These are phyloP conservation scores for Stephania japonica DNA, from an alignment of 164 flowering plant genomes.

Conservation along the genomic window DNA sequence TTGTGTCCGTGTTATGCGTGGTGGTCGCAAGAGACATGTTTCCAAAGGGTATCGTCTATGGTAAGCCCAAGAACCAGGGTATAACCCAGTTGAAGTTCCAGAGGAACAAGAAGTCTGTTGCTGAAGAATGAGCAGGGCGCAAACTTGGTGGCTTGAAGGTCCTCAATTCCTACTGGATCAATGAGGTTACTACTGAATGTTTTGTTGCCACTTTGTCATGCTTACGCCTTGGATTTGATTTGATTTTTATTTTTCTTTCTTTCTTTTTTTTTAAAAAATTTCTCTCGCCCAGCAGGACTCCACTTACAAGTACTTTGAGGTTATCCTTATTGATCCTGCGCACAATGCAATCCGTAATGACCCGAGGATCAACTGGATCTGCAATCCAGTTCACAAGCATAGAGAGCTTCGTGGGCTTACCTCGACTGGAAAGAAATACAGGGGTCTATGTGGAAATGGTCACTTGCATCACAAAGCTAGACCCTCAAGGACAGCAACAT, in stretches of 20 bases:
- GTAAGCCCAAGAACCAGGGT: constrained; percentile 72
- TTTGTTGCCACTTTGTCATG: neutral
- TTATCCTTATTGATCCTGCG: constrained; percentile 60
- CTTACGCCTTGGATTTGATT: neutral
- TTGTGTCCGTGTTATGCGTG: constrained; percentile 72
- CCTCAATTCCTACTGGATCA: constrained; percentile 77
- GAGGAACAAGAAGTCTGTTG: constrained; percentile 69
- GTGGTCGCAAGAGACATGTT: constrained; percentile 78
- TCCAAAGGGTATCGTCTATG: constrained; percentile 76
- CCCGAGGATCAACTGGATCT: constrained; percentile 58
- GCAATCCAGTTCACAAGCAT: constrained; percentile 52
- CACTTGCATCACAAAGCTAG: constrained; percentile 43
- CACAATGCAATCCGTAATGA: constrained; percentile 67
- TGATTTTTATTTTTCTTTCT: neutral
- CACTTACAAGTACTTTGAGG: constrained; percentile 63
- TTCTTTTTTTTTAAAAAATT: neutral
- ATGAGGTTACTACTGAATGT: constrained; percentile 41
- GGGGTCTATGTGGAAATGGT: constrained; percentile 48
- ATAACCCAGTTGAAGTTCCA: constrained; percentile 68
- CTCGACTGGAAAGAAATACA: constrained; percentile 49
- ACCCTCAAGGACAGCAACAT: constrained; percentile 55
- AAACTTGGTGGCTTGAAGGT: constrained; percentile 76
- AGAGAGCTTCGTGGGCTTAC: constrained; percentile 53
- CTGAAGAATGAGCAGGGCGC: constrained; percentile 76
- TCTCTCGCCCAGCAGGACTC: constrained; percentile 39